Base-by-base conservation (phyloP, 768 basidiomycete genomes). In the Suillus brevipes region DNA sequence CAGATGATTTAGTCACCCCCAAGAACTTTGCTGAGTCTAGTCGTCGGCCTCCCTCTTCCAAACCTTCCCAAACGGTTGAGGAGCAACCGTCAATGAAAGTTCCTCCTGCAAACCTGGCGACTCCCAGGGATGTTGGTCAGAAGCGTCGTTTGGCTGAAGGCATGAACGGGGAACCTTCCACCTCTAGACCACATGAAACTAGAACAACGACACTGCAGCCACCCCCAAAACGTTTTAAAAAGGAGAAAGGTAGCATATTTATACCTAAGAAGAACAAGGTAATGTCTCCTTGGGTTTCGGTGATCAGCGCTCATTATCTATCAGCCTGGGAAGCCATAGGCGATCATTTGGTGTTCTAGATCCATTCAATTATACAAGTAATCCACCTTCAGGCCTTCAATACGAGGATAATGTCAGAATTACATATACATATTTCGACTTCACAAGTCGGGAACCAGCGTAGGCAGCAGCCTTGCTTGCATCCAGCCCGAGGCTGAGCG, bases 191-290 rank as follows among this genome's bases (percentile, higher is more conserved):
- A 2, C 69, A 70, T 28, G 64, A 71, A 68, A 68, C 64, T 64
- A 72, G 67, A 52, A 66, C 75, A 0, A 74, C 66, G 23, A 66
- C 76, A 1, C 74, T 65, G n/a, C 77, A 68, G 20, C 75, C 71
- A 20, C 74, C 73, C 2, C 68, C 18, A 36, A 77, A 79, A 60
- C 72, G 78, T 28, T 66, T 69, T 23, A 75, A 78, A 66, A 74
- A 78, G 68, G 75, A 73, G n/a, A 72, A 77, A 63, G 67, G 67
- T 4, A 78, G 66, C 45, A 75, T 90, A 63, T 90, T 91, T 72
- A 89, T 90, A 64, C 89, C 89, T 2, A 89, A 85, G 70, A 86
- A 85, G 72, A 72, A 75, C 53, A 80, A 74, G 63, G 42, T 66
- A 55, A 58, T 18, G 61, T 56, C 43, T 47, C 38, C 8, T 23